A percentile compares a stretch with the other conserved stretches of the same genome.
Conservation (phyloP, 164 flowering plant species). For the Vitis rupestris region DNA sequence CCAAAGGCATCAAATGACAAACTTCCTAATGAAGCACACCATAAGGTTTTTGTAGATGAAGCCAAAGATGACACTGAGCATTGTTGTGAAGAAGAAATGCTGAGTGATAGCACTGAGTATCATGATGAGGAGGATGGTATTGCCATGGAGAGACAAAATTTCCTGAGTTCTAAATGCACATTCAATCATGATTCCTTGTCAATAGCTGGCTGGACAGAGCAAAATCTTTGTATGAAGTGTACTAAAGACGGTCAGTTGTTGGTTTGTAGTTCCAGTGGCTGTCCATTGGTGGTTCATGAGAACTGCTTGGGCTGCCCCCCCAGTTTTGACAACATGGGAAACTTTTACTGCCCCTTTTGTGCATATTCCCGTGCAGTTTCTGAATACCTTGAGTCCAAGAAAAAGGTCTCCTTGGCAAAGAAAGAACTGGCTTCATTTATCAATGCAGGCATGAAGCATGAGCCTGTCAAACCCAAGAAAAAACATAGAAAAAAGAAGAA, state of each 20-base stretch:
- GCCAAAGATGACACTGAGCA: slow-evolving; percentile 6
- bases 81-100: slow-evolving; percentile 20
- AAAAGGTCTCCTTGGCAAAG: slow-evolving; percentile 36
- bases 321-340: slow-evolving; percentile 38
- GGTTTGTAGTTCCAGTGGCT: slow-evolving; percentile 41
- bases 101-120: slow-evolving; percentile 24
- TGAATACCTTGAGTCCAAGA: slow-evolving; percentile 43
- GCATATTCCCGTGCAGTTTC: slow-evolving; percentile 47
- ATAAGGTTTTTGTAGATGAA: slow-evolving; percentile 7
- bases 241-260: slow-evolving; percentile 49
- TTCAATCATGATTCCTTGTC: slow-evolving; percentile 25
- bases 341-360: slow-evolving; percentile 76
- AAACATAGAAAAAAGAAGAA: neutral
- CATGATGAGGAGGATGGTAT: slow-evolving; percentile 28
- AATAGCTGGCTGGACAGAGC: slow-evolving; percentile 27
- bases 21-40: neutral
- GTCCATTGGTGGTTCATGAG: slow-evolving; percentile 57
- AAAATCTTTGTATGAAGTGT: slow-evolving; percentile 58
- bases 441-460: slow-evolving; percentile 7
- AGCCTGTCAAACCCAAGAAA: neutral
- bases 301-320: slow-evolving; percentile 49
- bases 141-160: slow-evolving; percentile 24
- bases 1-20: neutral
- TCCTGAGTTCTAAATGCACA: slow-evolving; percentile 38
- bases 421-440: slow-evolving; percentile 40